A percentile compares a stretch with the other conserved stretches of the same genome.
Conservation (phyloP, 176 grass and related monocot genomes). For the Themeda triandra region DNA sequence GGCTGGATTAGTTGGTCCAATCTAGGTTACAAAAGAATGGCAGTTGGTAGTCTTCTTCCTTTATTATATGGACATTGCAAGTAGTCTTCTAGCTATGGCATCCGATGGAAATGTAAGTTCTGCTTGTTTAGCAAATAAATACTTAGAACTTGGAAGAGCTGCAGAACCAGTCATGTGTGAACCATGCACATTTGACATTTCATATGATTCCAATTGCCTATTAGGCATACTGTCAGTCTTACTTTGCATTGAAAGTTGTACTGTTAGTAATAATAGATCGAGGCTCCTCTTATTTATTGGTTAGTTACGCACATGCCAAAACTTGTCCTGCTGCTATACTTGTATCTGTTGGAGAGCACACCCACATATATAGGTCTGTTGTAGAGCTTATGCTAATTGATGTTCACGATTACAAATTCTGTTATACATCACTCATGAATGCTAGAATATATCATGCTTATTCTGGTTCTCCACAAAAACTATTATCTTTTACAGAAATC, state of each 20-base stretch:
- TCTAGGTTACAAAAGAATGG: slow-evolving; percentile 6
- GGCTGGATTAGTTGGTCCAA: neutral
- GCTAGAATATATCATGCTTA: neutral
- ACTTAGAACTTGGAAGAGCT: neutral
- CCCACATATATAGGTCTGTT: neutral
- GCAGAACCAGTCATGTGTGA: neutral
- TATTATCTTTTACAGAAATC: neutral
- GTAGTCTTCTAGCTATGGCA: neutral
- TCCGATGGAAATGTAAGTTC: neutral
- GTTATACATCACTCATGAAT: neutral
- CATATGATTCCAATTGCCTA: neutral
- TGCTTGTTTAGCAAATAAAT: neutral
- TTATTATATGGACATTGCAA: neutral
- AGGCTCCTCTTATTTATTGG: neutral
- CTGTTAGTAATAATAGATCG: slow-evolving; percentile 4
- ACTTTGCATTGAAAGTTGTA: neutral
- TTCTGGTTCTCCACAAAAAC: neutral
- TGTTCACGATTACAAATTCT: neutral
- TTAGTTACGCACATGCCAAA: slow-evolving; percentile 12
- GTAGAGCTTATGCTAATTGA: neutral
- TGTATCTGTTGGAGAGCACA: neutral
- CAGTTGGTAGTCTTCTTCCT: neutral
- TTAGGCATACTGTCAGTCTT: neutral
- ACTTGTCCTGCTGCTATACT: neutral
- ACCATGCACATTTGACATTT: neutral